Evolutionary conservation across 2,329 filamentous ascomycete genomes (phyloP), one percentile per base, ranked within the genome.

Genomic region (Ophiostoma himal-ulmi): DNA sequence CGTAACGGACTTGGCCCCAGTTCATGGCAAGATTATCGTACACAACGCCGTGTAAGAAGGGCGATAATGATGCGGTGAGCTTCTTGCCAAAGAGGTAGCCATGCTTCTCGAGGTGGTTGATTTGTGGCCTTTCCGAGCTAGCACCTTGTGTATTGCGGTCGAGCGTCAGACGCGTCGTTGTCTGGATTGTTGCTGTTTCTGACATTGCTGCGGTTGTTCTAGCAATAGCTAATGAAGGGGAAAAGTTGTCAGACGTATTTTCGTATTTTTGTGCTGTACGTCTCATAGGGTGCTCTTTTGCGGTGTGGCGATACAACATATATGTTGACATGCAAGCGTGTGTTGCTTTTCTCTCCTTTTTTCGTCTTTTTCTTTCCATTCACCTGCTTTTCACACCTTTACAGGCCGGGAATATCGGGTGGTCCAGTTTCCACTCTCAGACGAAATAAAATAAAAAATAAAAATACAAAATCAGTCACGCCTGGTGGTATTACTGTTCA

Each of bases 11-110:
- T 74, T 87, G 84, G 70, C 79, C 81, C 83, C 85, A 87, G 54
- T 81, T 79, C 67, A 86, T 77, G 6, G 79, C 79, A 2, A 87
- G 78, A 8, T 82, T 77, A n/a, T 79, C 73, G 78, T 86, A 88
- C 71, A 88, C 82, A 68, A 83, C 79, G 73, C 80, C 78, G 76
- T 88, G 86, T 36, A 88, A 79, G 70, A 83, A 78, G 0, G 86
- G 85, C 3, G 86, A 87, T 73, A 86, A 79, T 34, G 85, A 87
- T 48, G 85, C 82, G 5, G 83, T 76, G 73, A 88, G 80, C 72
- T 86, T 86, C 74, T 84, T 81, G 72, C 86, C 86, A 73, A 88
- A 88, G 36, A 88, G 82, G 75, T 85, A 87, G 67, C 83, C 83
- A 73, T 85, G 83, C 36, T 79, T 79, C 44, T 83, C 79, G 1